These are phyloP conservation scores for Moricandia arvensis DNA, from an alignment of 345 rosid genomes.

Conservation along the genomic window DNA sequence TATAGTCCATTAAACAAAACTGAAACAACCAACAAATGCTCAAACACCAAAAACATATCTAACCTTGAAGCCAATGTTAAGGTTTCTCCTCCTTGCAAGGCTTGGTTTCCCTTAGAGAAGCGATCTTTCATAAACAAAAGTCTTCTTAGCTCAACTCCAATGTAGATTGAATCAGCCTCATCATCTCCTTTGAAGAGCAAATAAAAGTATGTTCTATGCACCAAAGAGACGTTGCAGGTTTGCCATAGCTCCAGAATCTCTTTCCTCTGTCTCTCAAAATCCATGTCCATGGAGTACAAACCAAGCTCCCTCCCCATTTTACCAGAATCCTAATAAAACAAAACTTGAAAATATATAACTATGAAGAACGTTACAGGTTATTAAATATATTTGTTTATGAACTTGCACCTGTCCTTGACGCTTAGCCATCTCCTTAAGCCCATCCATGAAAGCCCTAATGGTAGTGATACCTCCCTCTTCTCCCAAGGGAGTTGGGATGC, in stretches of 20 bases:
- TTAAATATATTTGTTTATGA: not conserved
- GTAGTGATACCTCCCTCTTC: conserved; percentile 66
- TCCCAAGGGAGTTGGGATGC: conserved; percentile 27
- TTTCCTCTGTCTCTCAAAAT: conserved; percentile 63
- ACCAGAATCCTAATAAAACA: conserved; percentile 4
- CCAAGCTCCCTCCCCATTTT: conserved; percentile 51
- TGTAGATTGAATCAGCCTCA: conserved; percentile 74
- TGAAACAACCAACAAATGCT: conserved; percentile 4
- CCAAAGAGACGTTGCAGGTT: conserved; percentile 69
- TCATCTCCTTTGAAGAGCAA: conserved; percentile 87
- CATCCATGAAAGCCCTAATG: conserved; percentile 72
- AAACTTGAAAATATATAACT: not conserved
- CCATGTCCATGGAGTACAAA: conserved; percentile 52
- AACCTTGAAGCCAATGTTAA: conserved; percentile 72
- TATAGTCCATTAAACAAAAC: not conserved
- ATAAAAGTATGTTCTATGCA: conserved; percentile 89
- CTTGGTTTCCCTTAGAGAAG: conserved; percentile 58
- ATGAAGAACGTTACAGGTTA: not conserved
- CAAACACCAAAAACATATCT: not conserved
- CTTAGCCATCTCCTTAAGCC: conserved; percentile 73
- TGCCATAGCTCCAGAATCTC: conserved; percentile 85
- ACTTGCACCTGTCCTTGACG: conserved; percentile 33
- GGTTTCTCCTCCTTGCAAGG: conserved; percentile 50
- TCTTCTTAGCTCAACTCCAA: conserved; percentile 87
- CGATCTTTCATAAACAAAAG: conserved; percentile 78